Evolutionary conservation across 148 eudicot genomes (phyloP).

Genomic region (Rheum nobile): DNA sequence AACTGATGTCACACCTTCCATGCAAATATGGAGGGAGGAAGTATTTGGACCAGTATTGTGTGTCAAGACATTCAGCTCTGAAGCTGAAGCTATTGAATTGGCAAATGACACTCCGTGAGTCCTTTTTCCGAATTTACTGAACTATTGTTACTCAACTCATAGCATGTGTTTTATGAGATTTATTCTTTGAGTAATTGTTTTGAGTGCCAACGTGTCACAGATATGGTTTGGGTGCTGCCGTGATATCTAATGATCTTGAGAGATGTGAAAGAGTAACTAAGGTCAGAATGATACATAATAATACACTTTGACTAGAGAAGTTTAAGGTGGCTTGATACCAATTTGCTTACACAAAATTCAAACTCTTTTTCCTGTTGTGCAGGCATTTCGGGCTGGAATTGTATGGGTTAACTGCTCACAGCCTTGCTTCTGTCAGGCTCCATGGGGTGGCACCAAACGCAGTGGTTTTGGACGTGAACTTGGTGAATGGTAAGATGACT

Average conservation of each 20-base stretch:
- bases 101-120: conserved; percentile 94
- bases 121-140: not conserved
- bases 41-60: conserved; percentile 95
- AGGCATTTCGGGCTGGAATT: conserved; percentile 85
- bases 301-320: not conserved
- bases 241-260: conserved; percentile 73
- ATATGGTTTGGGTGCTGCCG: conserved; percentile 87
- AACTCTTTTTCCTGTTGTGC: conserved; percentile 5
- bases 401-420: conserved; percentile 99
- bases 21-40: conserved; percentile 99
- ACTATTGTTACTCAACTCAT: not conserved
- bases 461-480: conserved; percentile 99
- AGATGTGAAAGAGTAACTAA: conserved; percentile 85
- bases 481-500: conserved; percentile 69
- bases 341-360: not conserved
- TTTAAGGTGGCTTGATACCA: not conserved
- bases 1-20: conserved; percentile 64
- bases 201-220: conserved; percentile 19
- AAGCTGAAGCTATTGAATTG: conserved; percentile 91
- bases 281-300: conserved; percentile 31
- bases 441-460: conserved; percentile 97
- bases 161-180: not conserved
- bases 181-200: not conserved
- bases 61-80: conserved; percentile 82
- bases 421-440: conserved; percentile 98